Evolutionary conservation across 2,329 filamentous ascomycete genomes (phyloP).

Genomic region (Drechslerella coelobrocha): DNA sequence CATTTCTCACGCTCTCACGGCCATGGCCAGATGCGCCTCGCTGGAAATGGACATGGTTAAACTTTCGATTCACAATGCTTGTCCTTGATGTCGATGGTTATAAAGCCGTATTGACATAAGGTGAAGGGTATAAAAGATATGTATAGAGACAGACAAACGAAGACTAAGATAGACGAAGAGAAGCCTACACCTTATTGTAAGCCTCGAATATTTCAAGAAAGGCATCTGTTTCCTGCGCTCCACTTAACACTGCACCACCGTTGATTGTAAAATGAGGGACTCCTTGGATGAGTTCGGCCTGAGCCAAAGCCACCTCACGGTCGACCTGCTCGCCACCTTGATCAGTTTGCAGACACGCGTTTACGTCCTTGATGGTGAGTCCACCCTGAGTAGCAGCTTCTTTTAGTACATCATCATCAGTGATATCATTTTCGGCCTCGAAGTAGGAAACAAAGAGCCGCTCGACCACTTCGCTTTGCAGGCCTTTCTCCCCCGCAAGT

Average conservation of each 20-base stretch:
- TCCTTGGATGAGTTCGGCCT: conserved; percentile 65
- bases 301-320: conserved; percentile 64
- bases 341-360: conserved; percentile 57
- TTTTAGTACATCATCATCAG: conserved; percentile 64
- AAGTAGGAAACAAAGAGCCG: conserved; percentile 72
- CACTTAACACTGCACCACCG: conserved; percentile 70
- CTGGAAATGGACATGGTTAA: too few relatives aligned
- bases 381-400: conserved; percentile 65
- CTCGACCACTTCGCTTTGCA: conserved; percentile 68
- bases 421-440: conserved; percentile 70
- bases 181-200: conserved; percentile 4
- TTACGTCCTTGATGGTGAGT: conserved; percentile 64
- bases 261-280: conserved; percentile 81
- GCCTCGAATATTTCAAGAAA: conserved; percentile 71
- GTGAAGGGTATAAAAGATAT: too few relatives aligned
- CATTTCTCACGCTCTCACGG: too few relatives aligned
- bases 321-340: conserved; percentile 67
- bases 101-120: too few relatives aligned
- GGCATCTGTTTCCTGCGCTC: conserved; percentile 72
- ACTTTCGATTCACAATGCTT: too few relatives aligned
- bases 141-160: too few relatives aligned
- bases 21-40: too few relatives aligned
- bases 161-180: background rate
- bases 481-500: conserved; percentile 66
- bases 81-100: too few relatives aligned